Base-by-base conservation (phyloP, 805 yeast species). In the Metschnikowia kofuensis region DNA sequence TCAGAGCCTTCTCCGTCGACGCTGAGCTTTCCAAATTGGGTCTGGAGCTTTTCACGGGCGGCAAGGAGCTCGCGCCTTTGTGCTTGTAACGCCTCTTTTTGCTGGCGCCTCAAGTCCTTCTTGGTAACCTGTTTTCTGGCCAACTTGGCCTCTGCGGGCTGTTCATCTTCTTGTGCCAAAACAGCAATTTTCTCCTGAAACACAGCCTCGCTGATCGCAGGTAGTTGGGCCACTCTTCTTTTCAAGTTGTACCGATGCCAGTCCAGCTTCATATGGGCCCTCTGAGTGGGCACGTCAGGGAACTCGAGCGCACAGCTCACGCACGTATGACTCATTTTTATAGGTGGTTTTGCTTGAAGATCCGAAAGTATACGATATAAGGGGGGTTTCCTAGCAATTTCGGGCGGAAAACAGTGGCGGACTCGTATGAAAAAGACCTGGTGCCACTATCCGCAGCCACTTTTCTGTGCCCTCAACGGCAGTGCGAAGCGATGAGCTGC, bases 71-170 rank as follows among this genome's bases (percentile, higher is more conserved):
- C 70, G 45, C 69, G 68, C 61, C 76, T 79, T 63, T 77, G 77
- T 51, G 73, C 80, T 15, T 70, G 61, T 30, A 80, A 60, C 4
- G 70, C 79, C 54, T 78, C 83, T 55, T 74, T 77, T 40, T 78
- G 78, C 54, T 66, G 71, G 54, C 76, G 70, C 59, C 83, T 71
- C 47, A 67, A 68, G 48, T 79, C 83, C 50, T 76, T 78, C 66
- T 78, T 79, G 10, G 78, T 68, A n/a, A 67, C 35, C 44, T 65
- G 70, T 45, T 64, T 63, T 15, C 58, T 61, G 29, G 42, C 40
- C 27, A 27, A 29, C 27, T 36, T 49, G n/a, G 41, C 30, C 15
- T 43, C 45, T n/a, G 27, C 38, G 13, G 44, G 53, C 50, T 56
- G 52, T 40, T 67, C 68, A 36, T 54, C 61, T 12, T 58, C 58